Percentiles rank a stretch among this genome's conserved stretches.
Evolutionary conservation across 2,329 filamentous ascomycete species (phyloP).

Genomic region (Fusarium buxicola): DNA sequence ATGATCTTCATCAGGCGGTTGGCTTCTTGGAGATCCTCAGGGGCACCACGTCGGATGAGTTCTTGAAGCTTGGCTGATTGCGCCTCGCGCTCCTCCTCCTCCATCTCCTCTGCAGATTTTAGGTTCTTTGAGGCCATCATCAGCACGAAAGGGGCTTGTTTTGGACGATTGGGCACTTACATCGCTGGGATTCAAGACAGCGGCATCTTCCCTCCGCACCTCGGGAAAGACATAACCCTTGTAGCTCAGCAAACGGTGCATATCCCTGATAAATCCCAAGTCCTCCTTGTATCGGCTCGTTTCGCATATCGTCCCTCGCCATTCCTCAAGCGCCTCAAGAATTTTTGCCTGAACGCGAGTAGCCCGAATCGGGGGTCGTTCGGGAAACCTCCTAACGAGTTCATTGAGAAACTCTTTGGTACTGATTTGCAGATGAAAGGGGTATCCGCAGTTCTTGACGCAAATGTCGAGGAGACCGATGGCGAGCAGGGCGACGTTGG

Average conservation of each 20-base stretch:
- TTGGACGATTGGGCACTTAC: slow-evolving; percentile 66
- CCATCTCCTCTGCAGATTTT: slow-evolving; percentile 98
- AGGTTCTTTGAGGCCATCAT: slow-evolving; percentile 72
- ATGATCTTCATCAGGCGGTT: slow-evolving; percentile 99
- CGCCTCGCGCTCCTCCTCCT: slow-evolving; percentile 92
- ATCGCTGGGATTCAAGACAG: slow-evolving; percentile 95
- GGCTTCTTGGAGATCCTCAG: slow-evolving; percentile 94
- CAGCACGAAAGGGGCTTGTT: slow-evolving; percentile 54
- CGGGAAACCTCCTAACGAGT: slow-evolving; percentile 93
- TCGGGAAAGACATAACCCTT: slow-evolving; percentile 98
- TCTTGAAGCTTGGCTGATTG: slow-evolving; percentile 99
- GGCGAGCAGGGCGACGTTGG: slow-evolving; percentile 91
- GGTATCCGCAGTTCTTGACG: slow-evolving; percentile 99
- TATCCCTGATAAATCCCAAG: slow-evolving; percentile 94
- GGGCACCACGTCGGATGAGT: slow-evolving; percentile 89
- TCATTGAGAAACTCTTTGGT: slow-evolving; percentile 99
- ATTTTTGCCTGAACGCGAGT: slow-evolving; percentile 92
- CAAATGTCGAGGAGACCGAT: slow-evolving; percentile 96
- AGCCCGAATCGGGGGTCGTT: slow-evolving; percentile 87
- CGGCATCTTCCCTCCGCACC: slow-evolving; percentile 91
- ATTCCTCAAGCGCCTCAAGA: slow-evolving; percentile 96
- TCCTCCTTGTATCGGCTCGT: slow-evolving; percentile 98
- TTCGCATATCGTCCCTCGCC: slow-evolving; percentile 97
- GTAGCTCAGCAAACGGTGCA: slow-evolving; percentile 95
- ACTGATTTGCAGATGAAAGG: slow-evolving; percentile 97